These are phyloP conservation scores for Plenodomus tracheiphilus DNA, from an alignment of 2,329 filamentous ascomycete species.

Conservation along the genomic window DNA sequence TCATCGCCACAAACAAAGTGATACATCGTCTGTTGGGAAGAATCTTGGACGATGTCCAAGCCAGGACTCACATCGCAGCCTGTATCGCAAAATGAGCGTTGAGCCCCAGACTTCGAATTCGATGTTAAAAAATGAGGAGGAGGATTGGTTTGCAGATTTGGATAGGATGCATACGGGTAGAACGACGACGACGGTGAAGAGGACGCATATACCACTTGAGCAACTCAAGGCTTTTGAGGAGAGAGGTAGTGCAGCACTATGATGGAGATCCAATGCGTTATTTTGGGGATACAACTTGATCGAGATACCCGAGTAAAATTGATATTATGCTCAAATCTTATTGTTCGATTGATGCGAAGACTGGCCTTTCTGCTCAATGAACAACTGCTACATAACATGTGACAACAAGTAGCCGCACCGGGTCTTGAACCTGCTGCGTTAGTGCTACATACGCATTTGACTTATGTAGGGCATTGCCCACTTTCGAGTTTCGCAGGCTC, in stretches of 20 bases:
- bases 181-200: slow-evolving; percentile 15
- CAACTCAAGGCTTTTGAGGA: slow-evolving; percentile 7
- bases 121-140: slow-evolving; percentile 9
- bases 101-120: slow-evolving; percentile 3
- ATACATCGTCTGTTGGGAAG: slow-evolving; percentile 12
- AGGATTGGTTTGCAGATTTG: slow-evolving; percentile 25
- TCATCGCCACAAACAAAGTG: slow-evolving; percentile 13
- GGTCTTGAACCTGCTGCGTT: too few relatives aligned
- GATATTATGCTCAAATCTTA: too few relatives aligned
- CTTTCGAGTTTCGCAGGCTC: too few relatives aligned
- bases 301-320: neutral
- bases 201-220: slow-evolving; percentile 6
- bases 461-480: too few relatives aligned
- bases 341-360: too few relatives aligned
- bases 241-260: neutral
- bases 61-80: slow-evolving; percentile 30
- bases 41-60: slow-evolving; percentile 21
- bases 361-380: too few relatives aligned
- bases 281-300: too few relatives aligned
- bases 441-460: too few relatives aligned
- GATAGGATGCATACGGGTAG: slow-evolving; percentile 14
- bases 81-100: slow-evolving; percentile 13
- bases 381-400: too few relatives aligned
- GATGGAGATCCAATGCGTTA: too few relatives aligned
- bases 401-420: too few relatives aligned